phyloP scores from a whole-genome alignment of 805 yeast species.

The Myxozyma mucilagina region DNA sequence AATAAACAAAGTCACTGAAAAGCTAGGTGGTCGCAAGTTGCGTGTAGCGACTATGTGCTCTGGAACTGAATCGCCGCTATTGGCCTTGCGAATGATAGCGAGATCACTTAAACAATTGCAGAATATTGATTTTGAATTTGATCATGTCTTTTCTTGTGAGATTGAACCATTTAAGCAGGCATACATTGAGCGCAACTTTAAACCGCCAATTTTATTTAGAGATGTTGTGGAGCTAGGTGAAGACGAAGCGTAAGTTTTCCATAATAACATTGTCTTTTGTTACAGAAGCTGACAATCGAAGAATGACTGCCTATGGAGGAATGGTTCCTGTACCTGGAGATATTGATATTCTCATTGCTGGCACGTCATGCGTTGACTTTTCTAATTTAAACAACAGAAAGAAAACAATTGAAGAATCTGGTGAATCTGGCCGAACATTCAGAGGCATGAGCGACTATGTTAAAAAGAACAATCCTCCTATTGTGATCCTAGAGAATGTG shows the following conservation, averaged over 20 bases:
- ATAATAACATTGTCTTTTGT: neutral
- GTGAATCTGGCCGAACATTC: slow-evolving; percentile 17
- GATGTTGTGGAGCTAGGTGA: slow-evolving; percentile 20
- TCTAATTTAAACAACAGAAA: slow-evolving; percentile 14
- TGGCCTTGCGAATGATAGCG: slow-evolving; percentile 16
- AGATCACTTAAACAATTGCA: slow-evolving; percentile 3
- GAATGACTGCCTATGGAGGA: slow-evolving; percentile 16
- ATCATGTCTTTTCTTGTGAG: slow-evolving; percentile 20
- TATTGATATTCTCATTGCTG: slow-evolving; percentile 18
- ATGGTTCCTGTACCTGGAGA: slow-evolving; percentile 12
- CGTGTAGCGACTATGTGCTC: slow-evolving; percentile 26
- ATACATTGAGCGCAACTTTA: slow-evolving; percentile 19
- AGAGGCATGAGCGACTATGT: slow-evolving; percentile 19
- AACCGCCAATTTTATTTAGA: slow-evolving; percentile 14
- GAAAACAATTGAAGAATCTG: slow-evolving; percentile 5
- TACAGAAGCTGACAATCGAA: neutral
- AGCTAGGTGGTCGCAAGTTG: slow-evolving; percentile 15
- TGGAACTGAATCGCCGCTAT: slow-evolving; percentile 16
- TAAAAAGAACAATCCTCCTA: neutral
- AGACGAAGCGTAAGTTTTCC: slow-evolving; percentile 6
- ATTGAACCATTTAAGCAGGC: slow-evolving; percentile 23
- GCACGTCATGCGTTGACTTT: slow-evolving; percentile 22
- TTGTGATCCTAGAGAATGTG: slow-evolving; percentile 18
- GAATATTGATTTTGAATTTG: slow-evolving; percentile 5
- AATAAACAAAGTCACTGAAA: neutral